phyloP scores from a whole-genome alignment of 2,329 filamentous ascomycete genomes.

The Exophiala sp. region DNA sequence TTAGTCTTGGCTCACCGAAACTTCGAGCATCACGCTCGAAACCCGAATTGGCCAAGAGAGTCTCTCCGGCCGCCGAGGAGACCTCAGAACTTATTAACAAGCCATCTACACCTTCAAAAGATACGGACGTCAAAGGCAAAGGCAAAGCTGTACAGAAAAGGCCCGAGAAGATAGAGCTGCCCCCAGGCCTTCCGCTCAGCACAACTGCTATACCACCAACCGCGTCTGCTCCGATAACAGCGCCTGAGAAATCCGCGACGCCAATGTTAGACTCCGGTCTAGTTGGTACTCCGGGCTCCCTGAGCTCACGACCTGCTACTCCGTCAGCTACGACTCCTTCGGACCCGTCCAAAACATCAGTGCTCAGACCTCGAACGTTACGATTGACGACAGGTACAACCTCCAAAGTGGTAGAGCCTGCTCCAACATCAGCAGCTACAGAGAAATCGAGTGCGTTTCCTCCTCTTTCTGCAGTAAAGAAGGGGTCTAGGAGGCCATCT shows the following conservation, averaged over 20 bases:
- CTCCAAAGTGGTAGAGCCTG: conserved; percentile 18
- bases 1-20: conserved; percentile 43
- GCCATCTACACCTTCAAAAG: not conserved
- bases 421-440: conserved; percentile 21
- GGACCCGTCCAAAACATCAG: conserved; percentile 13
- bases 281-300: conserved; percentile 17
- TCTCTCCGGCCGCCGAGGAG: not conserved
- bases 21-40: conserved; percentile 17
- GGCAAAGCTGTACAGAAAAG: conserved; percentile 9
- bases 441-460: conserved; percentile 23
- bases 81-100: conserved; percentile 3
- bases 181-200: not conserved
- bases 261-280: conserved; percentile 14
- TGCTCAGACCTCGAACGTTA: conserved; percentile 21
- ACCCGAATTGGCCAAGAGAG: conserved; percentile 1
- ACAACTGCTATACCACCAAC: not conserved
- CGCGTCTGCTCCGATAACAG: not conserved
- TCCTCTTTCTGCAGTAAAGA: conserved; percentile 13
- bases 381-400: conserved; percentile 24
- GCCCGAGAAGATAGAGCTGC: conserved; percentile 16
- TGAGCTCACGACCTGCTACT: conserved; percentile 18
- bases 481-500: conserved; percentile 32
- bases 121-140: conserved; percentile 30
- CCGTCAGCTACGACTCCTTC: conserved; percentile 17
- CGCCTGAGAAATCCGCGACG: conserved; percentile 11